Conservation (phyloP, 2,329 filamentous ascomycete species). For the Blumeriella jaapii region DNA sequence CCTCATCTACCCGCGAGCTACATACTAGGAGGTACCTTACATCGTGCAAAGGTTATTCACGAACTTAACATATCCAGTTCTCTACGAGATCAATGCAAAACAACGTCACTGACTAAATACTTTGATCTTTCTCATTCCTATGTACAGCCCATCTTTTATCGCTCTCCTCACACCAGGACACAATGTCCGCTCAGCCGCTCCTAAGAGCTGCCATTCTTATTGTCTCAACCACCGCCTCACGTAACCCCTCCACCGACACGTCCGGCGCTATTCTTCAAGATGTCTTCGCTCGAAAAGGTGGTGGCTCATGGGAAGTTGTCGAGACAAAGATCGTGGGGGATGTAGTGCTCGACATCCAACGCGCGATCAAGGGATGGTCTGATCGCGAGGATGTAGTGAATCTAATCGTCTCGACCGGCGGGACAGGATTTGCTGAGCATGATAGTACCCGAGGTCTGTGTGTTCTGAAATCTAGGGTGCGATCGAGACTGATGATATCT, state of each 20-base stretch:
- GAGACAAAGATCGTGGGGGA: slow-evolving; percentile 71
- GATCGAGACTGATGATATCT: slow-evolving; percentile 7
- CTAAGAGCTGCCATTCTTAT: slow-evolving; percentile 71
- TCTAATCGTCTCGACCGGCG: slow-evolving; percentile 78
- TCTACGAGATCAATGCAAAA: too few species aligned
- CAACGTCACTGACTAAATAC: too few species aligned
- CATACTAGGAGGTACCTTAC: too few species aligned
- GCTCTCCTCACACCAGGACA: slow-evolving; percentile 33
- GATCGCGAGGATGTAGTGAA: slow-evolving; percentile 56
- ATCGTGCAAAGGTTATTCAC: too few species aligned
- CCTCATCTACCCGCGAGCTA: too few species aligned
- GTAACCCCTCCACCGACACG: slow-evolving; percentile 68
- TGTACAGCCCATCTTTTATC: neutral
- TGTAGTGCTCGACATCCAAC: slow-evolving; percentile 62
- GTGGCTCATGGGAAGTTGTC: slow-evolving; percentile 58
- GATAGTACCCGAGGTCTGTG: slow-evolving; percentile 81
- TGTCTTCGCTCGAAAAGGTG: slow-evolving; percentile 56
- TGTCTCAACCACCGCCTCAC: slow-evolving; percentile 79
- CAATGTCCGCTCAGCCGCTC: slow-evolving; percentile 40
- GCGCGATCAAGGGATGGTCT: slow-evolving; percentile 59
- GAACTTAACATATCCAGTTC: too few species aligned
- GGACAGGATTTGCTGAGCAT: slow-evolving; percentile 78
- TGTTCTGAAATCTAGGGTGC: neutral
- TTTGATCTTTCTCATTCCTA: too few species aligned
- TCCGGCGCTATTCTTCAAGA: slow-evolving; percentile 55